Evolutionary conservation across 108 stramenopile species (phyloP), one percentile per base, ranked within the genome.

Genomic region (Skeletonema menzelii): DNA sequence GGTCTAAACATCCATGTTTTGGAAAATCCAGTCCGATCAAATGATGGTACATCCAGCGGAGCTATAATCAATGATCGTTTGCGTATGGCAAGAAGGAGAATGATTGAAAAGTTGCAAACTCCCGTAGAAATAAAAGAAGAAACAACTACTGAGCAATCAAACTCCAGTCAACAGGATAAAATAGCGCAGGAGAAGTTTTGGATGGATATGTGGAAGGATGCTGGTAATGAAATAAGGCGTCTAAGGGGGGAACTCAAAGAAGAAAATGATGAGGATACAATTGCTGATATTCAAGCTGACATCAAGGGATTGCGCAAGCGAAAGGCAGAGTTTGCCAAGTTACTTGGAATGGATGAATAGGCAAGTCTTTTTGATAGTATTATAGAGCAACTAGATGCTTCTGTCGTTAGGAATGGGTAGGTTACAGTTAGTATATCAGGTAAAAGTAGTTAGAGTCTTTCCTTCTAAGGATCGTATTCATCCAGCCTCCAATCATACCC

Each of bases 401-500:
- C 40, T 4, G 15, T 3, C 4, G 15, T 15, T n/a, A n/a, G 40
- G 15, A 10, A n/a, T n/a, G 40, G 1, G 0, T n/a, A n/a, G 15
- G 15, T n/a, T n/a, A 42, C 15, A n/a, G 40, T 11, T 37, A 37
- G 35, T 37, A 37, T 37, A 11, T 10, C n/a, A 42, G 40, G 40
- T 42, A 27, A 15, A 17, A 62, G n/a, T 27, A n/a, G 27, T 19
- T 67, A 19, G 27, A 19, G 30, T 27, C 24, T 56, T 27, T 49
- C 8, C 34, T 20, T n/a, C 19, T 57, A 0, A 38, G 8, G 8
- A 35, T 34, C 17, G 57, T 76, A 76, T 20, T 85, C 81, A 55
- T 70, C 67, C 61, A 85, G 61, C 10, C 8, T 74, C 80, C 81
- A 85, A 4, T 66, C 27, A 63, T 82, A 82, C 2, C 82, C 79